Base-by-base conservation (phyloP, 768 basidiomycete species). In the Hericium alpestre region DNA sequence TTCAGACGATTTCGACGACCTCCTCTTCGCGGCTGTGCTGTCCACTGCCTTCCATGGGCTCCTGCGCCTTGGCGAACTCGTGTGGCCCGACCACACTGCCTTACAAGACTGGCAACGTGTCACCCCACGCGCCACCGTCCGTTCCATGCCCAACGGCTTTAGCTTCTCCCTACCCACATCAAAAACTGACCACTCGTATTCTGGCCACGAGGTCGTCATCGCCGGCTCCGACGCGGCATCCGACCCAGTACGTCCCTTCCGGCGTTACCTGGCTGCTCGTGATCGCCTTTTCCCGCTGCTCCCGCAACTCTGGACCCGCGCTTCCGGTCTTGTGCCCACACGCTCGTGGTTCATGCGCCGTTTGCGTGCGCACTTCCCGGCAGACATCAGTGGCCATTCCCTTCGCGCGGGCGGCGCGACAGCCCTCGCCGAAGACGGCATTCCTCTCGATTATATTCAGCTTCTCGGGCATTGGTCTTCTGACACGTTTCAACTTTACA, bases 131-230 rank as follows among this genome's bases (percentile, higher is more conserved):
- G n/a, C 51, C 9, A 58, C 64, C 2, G 56, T 70, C 2, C 10
- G 5, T 0, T 3, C 65, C 18, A 9, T 18, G 0, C 13, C 16
- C 0, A 7, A 59, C 1, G 38, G 9, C 2, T 59, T 37, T 16
- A 12, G 13, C 0, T 74, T 70, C 51, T 27, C 64, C 15, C 63
- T 77, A 0, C 74, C 74, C 0, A 22, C 50, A 0, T 75, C 76
- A 58, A 78, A 78, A 52, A 70, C 69, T 6, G 72, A 76, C 59
- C 54, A n/a, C 6, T 51, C 63, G 16, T 68, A 61, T 40, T 55
- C 63, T 3, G 65, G 70, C 39, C 59, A 58, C 50, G 12, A 47
- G 0, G 37, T 70, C n/a, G 15, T 60, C 16, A 38, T 66, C 40
- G 16, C 18, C 0, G 10, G n/a, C 6, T 15, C 9, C 4, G 8